Percentiles rank a stretch among this genome's conserved stretches.
phyloP scores from a whole-genome alignment of 2,329 filamentous ascomycete species.

The Lecanicillium sp. region DNA sequence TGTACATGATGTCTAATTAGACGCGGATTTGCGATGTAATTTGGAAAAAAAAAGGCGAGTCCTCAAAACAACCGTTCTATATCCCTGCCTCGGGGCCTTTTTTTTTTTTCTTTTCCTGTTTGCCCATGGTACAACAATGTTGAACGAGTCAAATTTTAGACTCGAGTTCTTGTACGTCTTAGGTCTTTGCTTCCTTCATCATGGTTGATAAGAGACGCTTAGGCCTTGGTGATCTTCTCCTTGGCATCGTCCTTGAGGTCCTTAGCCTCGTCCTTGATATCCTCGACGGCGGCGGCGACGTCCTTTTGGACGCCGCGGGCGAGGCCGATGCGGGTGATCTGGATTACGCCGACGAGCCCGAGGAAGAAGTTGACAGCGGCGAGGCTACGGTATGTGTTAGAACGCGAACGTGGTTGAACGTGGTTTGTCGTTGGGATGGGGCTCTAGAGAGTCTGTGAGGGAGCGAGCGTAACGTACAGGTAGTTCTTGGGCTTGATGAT shows the following conservation, averaged over 20 bases:
- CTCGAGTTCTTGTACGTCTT: too few relatives aligned
- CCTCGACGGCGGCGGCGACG: slow-evolving; percentile 29
- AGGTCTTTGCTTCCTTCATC: too few relatives aligned
- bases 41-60: too few relatives aligned
- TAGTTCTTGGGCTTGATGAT: slow-evolving; percentile 93
- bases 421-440: too few relatives aligned
- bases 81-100: too few relatives aligned
- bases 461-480: slow-evolving; percentile 54
- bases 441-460: not conserved
- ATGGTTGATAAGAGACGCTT: too few relatives aligned
- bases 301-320: slow-evolving; percentile 56
- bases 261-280: slow-evolving; percentile 34
- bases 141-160: too few relatives aligned
- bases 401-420: not conserved
- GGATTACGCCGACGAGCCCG: slow-evolving; percentile 76
- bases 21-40: too few relatives aligned
- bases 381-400: slow-evolving; percentile 48
- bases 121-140: too few relatives aligned
- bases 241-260: slow-evolving; percentile 29
- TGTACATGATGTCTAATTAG: too few relatives aligned
- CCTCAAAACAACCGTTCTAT: too few relatives aligned
- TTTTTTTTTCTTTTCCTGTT: too few relatives aligned
- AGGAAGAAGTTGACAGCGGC: slow-evolving; percentile 98
- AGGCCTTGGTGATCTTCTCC: slow-evolving; percentile 25
- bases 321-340: slow-evolving; percentile 69